Conservation (phyloP, 2,329 filamentous ascomycete genomes). For the Epichloe amarillans region DNA sequence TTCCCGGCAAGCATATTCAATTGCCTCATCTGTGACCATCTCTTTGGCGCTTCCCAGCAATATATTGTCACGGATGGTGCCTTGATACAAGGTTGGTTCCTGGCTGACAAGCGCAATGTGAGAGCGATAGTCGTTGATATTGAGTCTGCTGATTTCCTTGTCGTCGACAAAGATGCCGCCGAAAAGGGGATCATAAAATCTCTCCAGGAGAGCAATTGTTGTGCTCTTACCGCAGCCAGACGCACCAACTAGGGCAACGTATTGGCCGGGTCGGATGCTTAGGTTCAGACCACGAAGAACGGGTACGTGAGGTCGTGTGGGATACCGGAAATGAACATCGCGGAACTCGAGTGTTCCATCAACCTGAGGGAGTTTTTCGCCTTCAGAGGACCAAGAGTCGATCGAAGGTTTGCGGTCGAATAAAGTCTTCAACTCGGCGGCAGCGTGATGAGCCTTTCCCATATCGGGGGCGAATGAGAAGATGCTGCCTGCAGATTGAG, state of each 20-base stretch:
- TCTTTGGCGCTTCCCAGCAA: constrained; percentile 59
- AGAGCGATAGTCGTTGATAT: constrained; percentile 74
- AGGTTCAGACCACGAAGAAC: constrained; percentile 77
- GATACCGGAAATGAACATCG: constrained; percentile 88
- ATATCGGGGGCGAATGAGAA: constrained; percentile 88
- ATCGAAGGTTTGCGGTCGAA: constrained; percentile 75
- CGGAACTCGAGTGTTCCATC: constrained; percentile 79
- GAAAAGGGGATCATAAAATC: constrained; percentile 81
- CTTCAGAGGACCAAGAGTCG: constrained; percentile 65
- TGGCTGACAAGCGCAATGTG: constrained; percentile 82
- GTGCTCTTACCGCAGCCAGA: constrained; percentile 92
- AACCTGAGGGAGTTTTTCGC: constrained; percentile 46
- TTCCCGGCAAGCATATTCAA: constrained; percentile 72
- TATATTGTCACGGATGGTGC: constrained; percentile 83
- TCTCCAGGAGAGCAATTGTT: constrained; percentile 79
- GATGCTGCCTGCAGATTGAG: constrained; percentile 79
- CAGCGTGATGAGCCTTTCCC: constrained; percentile 81
- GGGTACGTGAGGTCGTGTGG: constrained; percentile 80
- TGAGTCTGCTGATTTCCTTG: constrained; percentile 65
- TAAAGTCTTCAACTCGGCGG: constrained; percentile 64
- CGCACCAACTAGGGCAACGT: constrained; percentile 82
- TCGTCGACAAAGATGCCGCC: constrained; percentile 75
- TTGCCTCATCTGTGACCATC: constrained; percentile 54
- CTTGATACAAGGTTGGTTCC: constrained; percentile 89
- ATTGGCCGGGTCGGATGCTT: constrained; percentile 61